A percentile compares a stretch with the other conserved stretches of the same genome.
Conservation (phyloP, 176 grass and related monocot species). For the Tuctoria greenei region DNA sequence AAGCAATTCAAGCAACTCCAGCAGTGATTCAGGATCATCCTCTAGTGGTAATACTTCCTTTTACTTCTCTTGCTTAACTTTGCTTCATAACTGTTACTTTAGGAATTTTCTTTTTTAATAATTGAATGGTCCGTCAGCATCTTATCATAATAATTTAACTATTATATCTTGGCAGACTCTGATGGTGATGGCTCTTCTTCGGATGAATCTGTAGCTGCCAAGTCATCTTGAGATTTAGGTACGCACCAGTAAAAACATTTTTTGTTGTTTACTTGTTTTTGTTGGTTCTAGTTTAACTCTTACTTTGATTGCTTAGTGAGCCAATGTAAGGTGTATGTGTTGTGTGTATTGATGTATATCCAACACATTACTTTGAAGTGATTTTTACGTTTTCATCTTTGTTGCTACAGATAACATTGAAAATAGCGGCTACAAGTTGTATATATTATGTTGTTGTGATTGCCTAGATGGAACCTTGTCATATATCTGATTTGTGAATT, state of each 20-base stretch:
- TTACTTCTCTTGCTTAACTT: neutral
- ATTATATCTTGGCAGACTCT: conserved; percentile 59
- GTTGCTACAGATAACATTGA: conserved; percentile 3
- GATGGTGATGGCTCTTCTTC: conserved; percentile 86
- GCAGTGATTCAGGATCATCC: conserved; percentile 88
- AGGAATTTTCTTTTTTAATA: neutral
- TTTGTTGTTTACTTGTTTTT: neutral
- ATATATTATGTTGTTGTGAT: neutral
- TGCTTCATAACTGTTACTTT: conserved; percentile 11
- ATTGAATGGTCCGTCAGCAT: neutral
- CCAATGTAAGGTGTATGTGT: neutral
- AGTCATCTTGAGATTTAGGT: conserved; percentile 52
- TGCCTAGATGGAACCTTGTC: too few species aligned
- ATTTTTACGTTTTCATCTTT: neutral
- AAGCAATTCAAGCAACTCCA: conserved; percentile 76
- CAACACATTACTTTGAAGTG: neutral
- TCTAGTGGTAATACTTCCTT: conserved; percentile 64
- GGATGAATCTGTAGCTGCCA: conserved; percentile 66
- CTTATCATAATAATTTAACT: neutral
- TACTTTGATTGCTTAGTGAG: neutral
- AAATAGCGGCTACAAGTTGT: neutral
- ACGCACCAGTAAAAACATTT: neutral
- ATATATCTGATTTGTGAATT: too few species aligned
- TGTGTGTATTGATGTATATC: neutral
- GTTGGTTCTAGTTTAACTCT: neutral